These are phyloP conservation scores for Hippophae tibetana DNA, from an alignment of 306 rosid species.

Conservation along the genomic window DNA sequence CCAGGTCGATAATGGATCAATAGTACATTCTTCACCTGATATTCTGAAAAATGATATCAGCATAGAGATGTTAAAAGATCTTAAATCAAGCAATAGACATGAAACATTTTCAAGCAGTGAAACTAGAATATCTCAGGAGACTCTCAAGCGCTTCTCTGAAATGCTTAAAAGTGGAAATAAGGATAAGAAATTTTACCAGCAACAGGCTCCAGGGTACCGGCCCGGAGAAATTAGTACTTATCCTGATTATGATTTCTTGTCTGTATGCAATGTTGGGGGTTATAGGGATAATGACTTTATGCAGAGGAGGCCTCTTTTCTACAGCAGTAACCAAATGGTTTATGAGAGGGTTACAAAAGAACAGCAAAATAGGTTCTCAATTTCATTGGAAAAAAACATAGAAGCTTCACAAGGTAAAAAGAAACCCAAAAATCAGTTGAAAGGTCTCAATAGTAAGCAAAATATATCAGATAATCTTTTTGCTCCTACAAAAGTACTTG, in stretches of 20 bases:
- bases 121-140: constrained; percentile 23
- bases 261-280: constrained; percentile 19
- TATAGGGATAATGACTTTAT: constrained; percentile 4
- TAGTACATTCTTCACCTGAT: constrained; percentile 22
- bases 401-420: constrained; percentile 19
- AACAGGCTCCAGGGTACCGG: constrained; percentile 19
- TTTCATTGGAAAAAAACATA: constrained; percentile 19
- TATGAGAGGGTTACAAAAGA: constrained; percentile 31
- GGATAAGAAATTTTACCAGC: constrained; percentile 15
- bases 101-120: constrained; percentile 34
- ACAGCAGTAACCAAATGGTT: constrained; percentile 18
- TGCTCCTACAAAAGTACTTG: constrained; percentile 9
- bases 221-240: constrained; percentile 10
- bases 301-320: constrained; percentile 22
- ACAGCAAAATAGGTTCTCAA: constrained; percentile 12
- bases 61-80: constrained; percentile 20
- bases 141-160: constrained; percentile 18
- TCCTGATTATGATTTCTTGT: constrained; percentile 17
- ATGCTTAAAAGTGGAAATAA: constrained; percentile 18
- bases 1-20: constrained; percentile 11
- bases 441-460: constrained; percentile 12
- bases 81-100: constrained; percentile 25
- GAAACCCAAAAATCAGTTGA: constrained; percentile 17
- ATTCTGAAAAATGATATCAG: constrained; percentile 14
- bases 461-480: constrained; percentile 16